Evolutionary conservation across 176 grass and related monocot species (phyloP), one percentile per base, ranked within the genome.

Genomic region (Alopecurus myosuroides): DNA sequence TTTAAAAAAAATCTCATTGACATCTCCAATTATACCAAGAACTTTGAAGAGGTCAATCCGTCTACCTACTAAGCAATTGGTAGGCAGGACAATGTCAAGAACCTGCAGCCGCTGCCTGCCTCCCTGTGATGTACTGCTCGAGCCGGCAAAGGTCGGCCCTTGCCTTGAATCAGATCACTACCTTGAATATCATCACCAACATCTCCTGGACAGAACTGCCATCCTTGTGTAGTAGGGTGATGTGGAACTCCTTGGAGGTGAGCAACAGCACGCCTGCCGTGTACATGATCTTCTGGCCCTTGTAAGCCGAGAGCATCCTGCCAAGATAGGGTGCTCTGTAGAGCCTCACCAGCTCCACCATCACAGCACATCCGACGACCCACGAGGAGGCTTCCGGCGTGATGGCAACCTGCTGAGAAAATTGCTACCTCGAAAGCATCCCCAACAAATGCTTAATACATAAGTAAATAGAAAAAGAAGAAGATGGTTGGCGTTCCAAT

Each of bases 221-320:
- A 65, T 95, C 90, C 58, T 98, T 90, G 58, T 95, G 87, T 13
- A 84, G 67, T 30, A 94, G 18, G 80, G 79, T 85, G 31, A 98
- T 86, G 40, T 88, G 82, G 82, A 98, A 95, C 63, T 98, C 89
- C 70, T 78, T 93, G 19, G 87, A 98, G 36, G 75, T 58, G 67
- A 98, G 94, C 15, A 92, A 92, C 48, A 98, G 77, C n/a, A 92
- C 79, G 9, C 95, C 92, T 28, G 95, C 92, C 1, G 95, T 94
- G 76, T 98, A 93, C 10, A 98, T 83, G 82, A 90, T 98, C 71
- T 93, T 98, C 51, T 91, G 82, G 25, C 95, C 95, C 69, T 98
- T 92, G 82, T 98, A 98, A 30, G 88, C 95, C 10, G 95, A 92
- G 29, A 98, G 92, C 4, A 92, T 84, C 0, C 95, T 92, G 61